Evolutionary conservation across 768 basidiomycete species (phyloP).

Genomic region (Gymnopilus junonius): DNA sequence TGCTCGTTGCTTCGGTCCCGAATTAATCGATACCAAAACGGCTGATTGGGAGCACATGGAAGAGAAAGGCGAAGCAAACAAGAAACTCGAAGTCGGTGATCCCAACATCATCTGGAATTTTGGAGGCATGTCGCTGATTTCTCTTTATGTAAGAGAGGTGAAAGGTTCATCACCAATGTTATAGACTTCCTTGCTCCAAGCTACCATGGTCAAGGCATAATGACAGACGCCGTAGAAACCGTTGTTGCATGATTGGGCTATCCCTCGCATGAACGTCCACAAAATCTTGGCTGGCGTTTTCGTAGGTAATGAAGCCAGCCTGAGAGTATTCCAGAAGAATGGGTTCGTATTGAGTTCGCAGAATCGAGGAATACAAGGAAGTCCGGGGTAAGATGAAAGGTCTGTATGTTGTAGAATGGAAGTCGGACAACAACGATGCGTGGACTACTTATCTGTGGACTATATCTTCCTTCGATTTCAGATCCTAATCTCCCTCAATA

Average conservation of each 20-base stretch:
- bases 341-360: slow-evolving; percentile 51
- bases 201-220: slow-evolving; percentile 48
- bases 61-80: slow-evolving; percentile 42
- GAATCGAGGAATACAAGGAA: slow-evolving; percentile 40
- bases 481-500: too few relatives aligned
- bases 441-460: background rate
- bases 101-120: slow-evolving; percentile 47
- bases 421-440: background rate
- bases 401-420: slow-evolving; percentile 23
- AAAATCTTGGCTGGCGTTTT: slow-evolving; percentile 47
- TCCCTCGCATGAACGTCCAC: slow-evolving; percentile 63
- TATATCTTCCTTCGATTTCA: too few relatives aligned
- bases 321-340: slow-evolving; percentile 69
- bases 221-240: slow-evolving; percentile 62
- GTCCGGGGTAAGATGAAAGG: slow-evolving; percentile 39
- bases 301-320: slow-evolving; percentile 58
- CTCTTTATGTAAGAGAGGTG: too few relatives aligned
- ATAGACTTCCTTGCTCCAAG: slow-evolving; percentile 31
- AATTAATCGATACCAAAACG: slow-evolving; percentile 28
- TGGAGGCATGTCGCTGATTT: slow-evolving; percentile 23
- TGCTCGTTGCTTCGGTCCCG: slow-evolving; percentile 35
- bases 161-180: too few relatives aligned
- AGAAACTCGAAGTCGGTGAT: slow-evolving; percentile 46
- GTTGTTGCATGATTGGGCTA: slow-evolving; percentile 58
- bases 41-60: slow-evolving; percentile 41